These are phyloP conservation scores for Chytriomyces sp. DNA, from an alignment of 192 early-diverging fungal genomes.

Conservation along the genomic window DNA sequence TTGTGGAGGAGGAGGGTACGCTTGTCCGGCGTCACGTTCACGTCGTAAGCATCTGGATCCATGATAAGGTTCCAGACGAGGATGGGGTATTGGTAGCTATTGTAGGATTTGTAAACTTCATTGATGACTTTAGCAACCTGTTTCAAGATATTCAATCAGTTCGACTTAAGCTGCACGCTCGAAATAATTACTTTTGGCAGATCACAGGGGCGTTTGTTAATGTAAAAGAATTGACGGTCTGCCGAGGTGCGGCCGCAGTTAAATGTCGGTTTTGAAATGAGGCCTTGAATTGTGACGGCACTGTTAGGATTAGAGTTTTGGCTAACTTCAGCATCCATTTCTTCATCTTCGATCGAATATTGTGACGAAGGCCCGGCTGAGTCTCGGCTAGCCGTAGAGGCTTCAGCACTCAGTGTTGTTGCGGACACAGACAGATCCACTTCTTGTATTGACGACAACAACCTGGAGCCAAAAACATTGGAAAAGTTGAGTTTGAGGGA, in stretches of 20 bases:
- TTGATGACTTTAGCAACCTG: slow-evolving; percentile 76
- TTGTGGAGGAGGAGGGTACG: slow-evolving; percentile 84
- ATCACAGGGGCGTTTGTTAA: slow-evolving; percentile 88
- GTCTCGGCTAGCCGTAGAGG: too few species aligned
- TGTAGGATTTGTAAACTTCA: slow-evolving; percentile 72
- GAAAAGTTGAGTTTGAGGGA: slow-evolving; percentile 68
- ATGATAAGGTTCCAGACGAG: slow-evolving; percentile 69
- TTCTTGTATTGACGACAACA: slow-evolving; percentile 37
- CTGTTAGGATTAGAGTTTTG: not conserved
- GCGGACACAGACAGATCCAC: slow-evolving; percentile 49
- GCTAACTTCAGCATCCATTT: not conserved
- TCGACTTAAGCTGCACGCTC: not conserved
- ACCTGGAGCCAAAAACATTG: slow-evolving; percentile 75
- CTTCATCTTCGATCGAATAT: too few species aligned
- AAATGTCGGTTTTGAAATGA: slow-evolving; percentile 58
- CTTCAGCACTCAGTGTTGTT: not conserved
- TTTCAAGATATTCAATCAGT: slow-evolving; percentile 3
- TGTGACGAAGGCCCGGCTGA: too few species aligned
- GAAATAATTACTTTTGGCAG: slow-evolving; percentile 66
- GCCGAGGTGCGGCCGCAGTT: slow-evolving; percentile 69
- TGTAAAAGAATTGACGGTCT: slow-evolving; percentile 86
- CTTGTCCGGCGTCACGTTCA: slow-evolving; percentile 95
- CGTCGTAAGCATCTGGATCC: slow-evolving; percentile 69
- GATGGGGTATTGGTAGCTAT: slow-evolving; percentile 78
- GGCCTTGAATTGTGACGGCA: slow-evolving; percentile 19